phyloP scores from a whole-genome alignment of 225 moss, liverwort and hornwort genomes.

The Polytrichum commune region DNA sequence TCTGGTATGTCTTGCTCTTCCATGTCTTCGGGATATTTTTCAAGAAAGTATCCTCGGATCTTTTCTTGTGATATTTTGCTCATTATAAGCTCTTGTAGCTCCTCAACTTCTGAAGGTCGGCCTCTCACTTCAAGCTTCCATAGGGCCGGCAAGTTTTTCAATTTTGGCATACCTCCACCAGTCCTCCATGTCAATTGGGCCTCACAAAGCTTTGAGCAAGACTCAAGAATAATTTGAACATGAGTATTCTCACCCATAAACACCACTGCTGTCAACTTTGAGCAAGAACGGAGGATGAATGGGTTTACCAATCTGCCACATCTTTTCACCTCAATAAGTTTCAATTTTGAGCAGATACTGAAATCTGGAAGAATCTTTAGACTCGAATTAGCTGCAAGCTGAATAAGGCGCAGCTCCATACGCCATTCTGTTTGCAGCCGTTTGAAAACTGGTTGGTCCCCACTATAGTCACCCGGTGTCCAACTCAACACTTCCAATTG shows the following conservation, averaged over 20 bases:
- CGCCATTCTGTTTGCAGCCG: background rate
- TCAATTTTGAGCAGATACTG: conserved; percentile 5
- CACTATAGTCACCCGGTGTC: background rate
- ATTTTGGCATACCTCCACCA: conserved; percentile 5
- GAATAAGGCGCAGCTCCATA: conserved; percentile 5
- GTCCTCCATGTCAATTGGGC: conserved; percentile 1
- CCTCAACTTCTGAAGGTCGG: background rate
- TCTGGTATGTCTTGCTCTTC: background rate
- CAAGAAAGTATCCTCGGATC: no score
- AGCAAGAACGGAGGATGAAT: conserved; percentile 6
- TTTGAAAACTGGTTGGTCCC: background rate
- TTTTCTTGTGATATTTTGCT: no score
- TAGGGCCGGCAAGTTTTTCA: conserved; percentile 6
- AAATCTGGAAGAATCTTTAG: conserved; percentile 19
- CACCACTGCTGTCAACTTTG: background rate
- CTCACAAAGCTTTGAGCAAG: background rate
- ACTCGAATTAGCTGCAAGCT: background rate
- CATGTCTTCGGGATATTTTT: no score
- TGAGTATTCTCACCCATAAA: background rate
- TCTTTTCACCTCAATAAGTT: fast-evolving
- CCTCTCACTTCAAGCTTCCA: background rate
- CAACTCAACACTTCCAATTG: conserved; percentile 13
- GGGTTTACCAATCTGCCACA: conserved; percentile 2
- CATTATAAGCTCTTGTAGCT: no score
- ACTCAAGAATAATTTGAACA: background rate